These are phyloP conservation scores for Rhododendron ovatum DNA, from an alignment of 148 eudicot genomes.

Conservation along the genomic window DNA sequence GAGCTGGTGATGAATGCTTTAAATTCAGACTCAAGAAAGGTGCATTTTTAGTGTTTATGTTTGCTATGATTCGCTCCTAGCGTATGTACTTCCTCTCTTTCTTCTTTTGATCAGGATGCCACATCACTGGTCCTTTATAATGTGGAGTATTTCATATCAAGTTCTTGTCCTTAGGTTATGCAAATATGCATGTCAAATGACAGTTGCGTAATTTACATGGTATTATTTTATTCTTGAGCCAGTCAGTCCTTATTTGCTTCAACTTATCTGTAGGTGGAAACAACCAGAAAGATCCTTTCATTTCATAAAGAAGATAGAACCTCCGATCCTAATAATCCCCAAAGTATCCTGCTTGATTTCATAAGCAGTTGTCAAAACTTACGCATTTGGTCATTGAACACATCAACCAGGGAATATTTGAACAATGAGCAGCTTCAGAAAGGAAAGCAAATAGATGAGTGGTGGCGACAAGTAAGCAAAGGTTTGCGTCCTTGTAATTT, in stretches of 20 bases:
- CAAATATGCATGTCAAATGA: not conserved
- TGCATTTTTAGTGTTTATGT: constrained; percentile 18
- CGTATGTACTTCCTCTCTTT: not conserved
- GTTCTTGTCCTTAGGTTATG: not conserved
- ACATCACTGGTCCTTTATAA: not conserved
- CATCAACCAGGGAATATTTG: constrained; percentile 68
- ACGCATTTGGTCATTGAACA: constrained; percentile 83
- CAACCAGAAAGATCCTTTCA: constrained; percentile 74
- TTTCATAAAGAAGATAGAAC: constrained; percentile 86
- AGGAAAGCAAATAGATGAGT: constrained; percentile 98
- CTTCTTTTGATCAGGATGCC: not conserved
- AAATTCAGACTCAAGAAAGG: constrained; percentile 85
- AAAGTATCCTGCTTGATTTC: constrained; percentile 81
- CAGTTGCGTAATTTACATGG: not conserved
- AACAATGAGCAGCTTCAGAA: constrained; percentile 91
- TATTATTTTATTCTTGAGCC: not conserved
- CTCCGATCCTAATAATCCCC: constrained; percentile 75
- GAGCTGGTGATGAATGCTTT: constrained; percentile 91
- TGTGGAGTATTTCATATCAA: not conserved
- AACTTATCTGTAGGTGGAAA: constrained; percentile 58
- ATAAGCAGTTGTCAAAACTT: constrained; percentile 92
- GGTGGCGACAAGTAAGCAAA: constrained; percentile 96
- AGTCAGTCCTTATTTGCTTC: constrained; percentile 9
- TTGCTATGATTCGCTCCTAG: not conserved
- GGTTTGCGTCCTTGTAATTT: constrained; percentile 33